Percentiles rank a stretch among this genome's conserved stretches.
These are phyloP conservation scores for Saccharomycopsis vini DNA, from an alignment of 805 yeast genomes.

Conservation along the genomic window DNA sequence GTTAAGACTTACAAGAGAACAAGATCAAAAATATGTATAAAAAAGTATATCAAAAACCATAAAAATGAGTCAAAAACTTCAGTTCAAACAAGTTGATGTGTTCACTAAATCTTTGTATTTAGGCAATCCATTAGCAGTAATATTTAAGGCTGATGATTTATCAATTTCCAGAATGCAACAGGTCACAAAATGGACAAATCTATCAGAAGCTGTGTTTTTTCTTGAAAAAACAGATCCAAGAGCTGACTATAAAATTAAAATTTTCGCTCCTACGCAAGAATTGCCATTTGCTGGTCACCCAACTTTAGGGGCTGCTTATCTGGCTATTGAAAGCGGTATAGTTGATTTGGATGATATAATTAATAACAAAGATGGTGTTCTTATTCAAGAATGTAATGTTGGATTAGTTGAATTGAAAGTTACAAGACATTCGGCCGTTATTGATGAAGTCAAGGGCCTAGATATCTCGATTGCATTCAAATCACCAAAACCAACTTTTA, in stretches of 20 bases:
- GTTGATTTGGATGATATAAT: conserved; percentile 21
- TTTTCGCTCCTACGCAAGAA: conserved; percentile 39
- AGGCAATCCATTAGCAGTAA: conserved; percentile 52
- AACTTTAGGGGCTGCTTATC: conserved; percentile 43
- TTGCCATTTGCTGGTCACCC: conserved; percentile 62
- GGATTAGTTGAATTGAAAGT: conserved; percentile 33
- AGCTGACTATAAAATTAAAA: conserved; percentile 42
- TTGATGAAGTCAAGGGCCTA: not conserved
- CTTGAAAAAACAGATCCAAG: conserved; percentile 30
- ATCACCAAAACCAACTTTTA: not conserved
- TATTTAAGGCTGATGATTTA: conserved; percentile 33
- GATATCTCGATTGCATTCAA: conserved; percentile 1
- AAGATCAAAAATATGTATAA: no score
- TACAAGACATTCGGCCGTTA: not conserved
- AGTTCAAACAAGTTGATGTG: conserved; percentile 33
- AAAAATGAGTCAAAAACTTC: not conserved
- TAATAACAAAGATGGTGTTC: conserved; percentile 15
- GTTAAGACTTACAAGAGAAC: no score
- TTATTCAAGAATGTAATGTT: conserved; percentile 36
- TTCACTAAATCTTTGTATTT: conserved; percentile 31
- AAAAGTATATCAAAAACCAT: no score
- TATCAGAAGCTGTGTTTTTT: conserved; percentile 51
- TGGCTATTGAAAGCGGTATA: conserved; percentile 32
- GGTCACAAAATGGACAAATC: conserved; percentile 51
- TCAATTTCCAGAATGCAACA: conserved; percentile 34